Base-by-base conservation (phyloP, 1,284 basidiomycete species). In the Naganishia sp. region DNA sequence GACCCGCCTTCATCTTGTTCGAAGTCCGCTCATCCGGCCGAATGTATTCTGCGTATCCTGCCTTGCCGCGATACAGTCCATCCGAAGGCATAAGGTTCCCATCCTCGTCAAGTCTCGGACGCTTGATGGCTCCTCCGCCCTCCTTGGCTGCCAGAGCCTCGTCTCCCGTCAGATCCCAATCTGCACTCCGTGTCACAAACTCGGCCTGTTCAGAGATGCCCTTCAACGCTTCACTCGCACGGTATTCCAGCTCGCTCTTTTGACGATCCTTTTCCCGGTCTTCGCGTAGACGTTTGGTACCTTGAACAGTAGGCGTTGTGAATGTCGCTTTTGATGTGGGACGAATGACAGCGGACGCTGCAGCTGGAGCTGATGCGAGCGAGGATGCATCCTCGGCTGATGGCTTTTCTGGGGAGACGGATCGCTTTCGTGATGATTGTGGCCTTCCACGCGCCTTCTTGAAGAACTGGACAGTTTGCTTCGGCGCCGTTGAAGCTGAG, bases 1-100 rank as follows among this genome's bases (percentile, higher is more conserved):
- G 93, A 1, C 92, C 93, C 6, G 91, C 85, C 54, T 90, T 86
- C 89, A 94, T 92, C 52, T 92, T 89, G 77, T 90, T 91, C 25
- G 92, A 91, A 15, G 90, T 79, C 71, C 87, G 84, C 74, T 84
- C 88, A 80, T 90, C 90, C 35, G 53, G 58, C 81, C 88, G 88
- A 72, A 95, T 81, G 73, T 93, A 93, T 65, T 84, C 85, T 71
- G 87, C 84, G 81, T 97, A 97, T 15, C 86, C 88, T 57, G 85
- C 86, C 75, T 90, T 85, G 5, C 96, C 95, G 66, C 85, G 86
- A 77, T 99, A 99, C 72, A 92, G 76, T 6, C 94, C 93, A 77
- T 99, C 94, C 66, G 93, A 88, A 0, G 85, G 85, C n/a, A 68
- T 5, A 25, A 80, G 76, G 47, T 80, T 76, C 28, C 80, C 80